Evolutionary conservation across 192 early-diverging fungal species (phyloP), one percentile per base, ranked within the genome.

Genomic region (Endogone sp.): DNA sequence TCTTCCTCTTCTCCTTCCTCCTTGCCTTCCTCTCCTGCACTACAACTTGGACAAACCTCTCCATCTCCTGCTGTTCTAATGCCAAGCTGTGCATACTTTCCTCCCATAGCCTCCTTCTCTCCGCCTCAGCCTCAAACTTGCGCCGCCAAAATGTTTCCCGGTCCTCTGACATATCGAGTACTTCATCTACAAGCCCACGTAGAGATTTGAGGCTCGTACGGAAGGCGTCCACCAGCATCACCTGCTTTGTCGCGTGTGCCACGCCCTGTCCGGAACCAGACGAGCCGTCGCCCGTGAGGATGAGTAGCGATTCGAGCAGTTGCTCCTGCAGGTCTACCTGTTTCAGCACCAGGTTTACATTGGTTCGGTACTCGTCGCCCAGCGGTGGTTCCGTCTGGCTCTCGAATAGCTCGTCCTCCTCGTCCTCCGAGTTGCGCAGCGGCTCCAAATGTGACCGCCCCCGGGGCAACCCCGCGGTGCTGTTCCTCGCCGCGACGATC

Each of bases 301-400:
- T 79, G 24, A 62, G 29, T 54, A 90, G 72, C 8, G 78, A 80
- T 2, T 84, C 82, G 4, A 85, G 68, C 67, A 89, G 67, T 16
- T 85, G 82, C 13, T 82, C 78, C 30, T 89, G 88, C 37, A 49
- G 37, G 37, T 49, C 37, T 16, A 49, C 37, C 16, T 49, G 37
- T 49, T 49, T 49, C 37, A 11, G 37, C 16, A 49, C 37, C 1
- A 49, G 37, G 37, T 49, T 49, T 11, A 49, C 37, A 6, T 49
- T 49, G 37, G 37, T 49, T 6, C 37, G 37, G 37, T 49, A 49
- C 16, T 49, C 37, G 37, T 49, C 37, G 9, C 37, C 37, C 9
- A 49, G 37, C 1, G 37, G 37, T 49, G 37, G 37, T 16, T 49
- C 37, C 37, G 37, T 16, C 37, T 49, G 37, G 37, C 37, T 49